phyloP scores from a whole-genome alignment of 129 eudicot genomes.

The Rutidosis leptorrhynchoides region DNA sequence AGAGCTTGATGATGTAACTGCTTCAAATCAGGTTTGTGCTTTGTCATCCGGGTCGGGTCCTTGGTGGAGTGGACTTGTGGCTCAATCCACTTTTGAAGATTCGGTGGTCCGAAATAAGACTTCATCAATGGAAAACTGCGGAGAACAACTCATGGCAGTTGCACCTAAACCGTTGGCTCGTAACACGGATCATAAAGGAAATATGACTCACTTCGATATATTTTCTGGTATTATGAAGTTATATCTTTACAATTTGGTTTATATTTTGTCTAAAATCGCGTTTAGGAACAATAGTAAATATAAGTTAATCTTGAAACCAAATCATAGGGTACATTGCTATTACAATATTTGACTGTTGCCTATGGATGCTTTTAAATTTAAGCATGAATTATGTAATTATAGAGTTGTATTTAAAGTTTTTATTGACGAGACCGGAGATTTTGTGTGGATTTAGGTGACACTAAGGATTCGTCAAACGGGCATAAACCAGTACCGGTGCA shows the following conservation, averaged over 20 bases:
- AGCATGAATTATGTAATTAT: neutral
- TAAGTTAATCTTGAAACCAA: too few species aligned
- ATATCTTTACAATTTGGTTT: neutral
- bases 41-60: constrained; percentile 46
- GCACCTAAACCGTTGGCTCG: constrained; percentile 36
- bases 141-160: constrained; percentile 34
- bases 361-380: neutral
- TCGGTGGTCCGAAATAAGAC: constrained; percentile 34
- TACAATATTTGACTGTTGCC: neutral
- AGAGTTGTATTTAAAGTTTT: constrained; percentile 2
- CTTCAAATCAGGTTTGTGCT: constrained; percentile 32
- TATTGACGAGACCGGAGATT: constrained; percentile 17
- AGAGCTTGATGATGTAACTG: constrained; percentile 40
- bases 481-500: constrained; percentile 31
- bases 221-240: constrained; percentile 44
- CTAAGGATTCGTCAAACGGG: constrained; percentile 38
- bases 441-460: constrained; percentile 37
- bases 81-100: constrained; percentile 41
- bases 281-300: too few species aligned
- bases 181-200: too few species aligned
- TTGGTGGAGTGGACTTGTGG: constrained; percentile 61
- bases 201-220: constrained; percentile 41
- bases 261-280: neutral
- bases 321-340: constrained; percentile 12
- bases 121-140: constrained; percentile 32